Conservation (phyloP, 2,329 filamentous ascomycete species). For the Drechmeria coniospora region DNA sequence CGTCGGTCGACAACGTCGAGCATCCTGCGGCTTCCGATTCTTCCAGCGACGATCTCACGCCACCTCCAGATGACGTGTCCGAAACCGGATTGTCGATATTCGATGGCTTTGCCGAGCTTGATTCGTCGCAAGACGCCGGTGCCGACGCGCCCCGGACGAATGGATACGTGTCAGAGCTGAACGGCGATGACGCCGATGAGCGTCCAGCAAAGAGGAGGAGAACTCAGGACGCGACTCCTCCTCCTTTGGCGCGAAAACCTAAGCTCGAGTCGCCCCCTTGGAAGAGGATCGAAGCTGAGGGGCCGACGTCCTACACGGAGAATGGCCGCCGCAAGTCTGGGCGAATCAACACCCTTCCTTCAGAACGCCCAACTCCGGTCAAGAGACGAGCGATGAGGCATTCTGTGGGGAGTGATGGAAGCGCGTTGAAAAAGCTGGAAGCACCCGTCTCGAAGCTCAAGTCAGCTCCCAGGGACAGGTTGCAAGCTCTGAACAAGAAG, state of each 20-base stretch:
- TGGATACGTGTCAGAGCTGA: constrained; percentile 29
- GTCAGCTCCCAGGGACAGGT: constrained; percentile 11
- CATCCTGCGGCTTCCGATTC: constrained; percentile 14
- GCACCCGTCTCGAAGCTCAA: constrained; percentile 10
- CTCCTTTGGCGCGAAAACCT: constrained; percentile 24
- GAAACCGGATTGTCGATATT: constrained; percentile 5
- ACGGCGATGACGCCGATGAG: constrained; percentile 29
- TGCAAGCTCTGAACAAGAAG: constrained; percentile 11
- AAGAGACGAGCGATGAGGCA: constrained; percentile 37
- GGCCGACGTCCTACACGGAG: constrained; percentile 70
- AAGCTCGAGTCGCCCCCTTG: constrained; percentile 68
- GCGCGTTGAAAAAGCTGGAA: constrained; percentile 13
- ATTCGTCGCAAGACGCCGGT: constrained; percentile 7
- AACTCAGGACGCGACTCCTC: constrained; percentile 31
- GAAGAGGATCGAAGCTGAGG: constrained; percentile 74
- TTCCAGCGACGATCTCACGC: constrained; percentile 9
- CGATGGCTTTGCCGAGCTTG: constrained; percentile 4
- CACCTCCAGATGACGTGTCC: constrained; percentile 8
- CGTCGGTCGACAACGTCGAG: constrained; percentile 32
- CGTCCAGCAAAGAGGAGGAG: constrained; percentile 52
- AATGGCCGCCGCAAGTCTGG: constrained; percentile 56
- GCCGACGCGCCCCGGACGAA: constrained; percentile 12
- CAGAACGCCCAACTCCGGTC: constrained; percentile 33
- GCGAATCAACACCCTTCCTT: constrained; percentile 41
- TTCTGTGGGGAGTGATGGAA: constrained; percentile 17